phyloP scores from a whole-genome alignment of 2,329 filamentous ascomycete species.

The Aspergillus neotritici region DNA sequence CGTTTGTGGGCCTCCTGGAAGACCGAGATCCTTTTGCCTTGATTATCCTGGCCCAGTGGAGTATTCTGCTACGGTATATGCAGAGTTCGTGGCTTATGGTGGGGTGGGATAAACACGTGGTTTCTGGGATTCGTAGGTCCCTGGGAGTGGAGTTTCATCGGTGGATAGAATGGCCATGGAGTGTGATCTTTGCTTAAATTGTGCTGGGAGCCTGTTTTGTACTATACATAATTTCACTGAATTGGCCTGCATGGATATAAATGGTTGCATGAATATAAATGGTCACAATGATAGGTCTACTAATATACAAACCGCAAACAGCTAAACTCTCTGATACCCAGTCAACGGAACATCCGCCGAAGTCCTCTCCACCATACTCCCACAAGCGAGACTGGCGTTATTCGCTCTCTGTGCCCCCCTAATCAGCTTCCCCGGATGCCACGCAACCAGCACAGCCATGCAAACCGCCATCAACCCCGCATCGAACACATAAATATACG shows the following conservation, averaged over 20 bases:
- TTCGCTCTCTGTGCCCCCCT: slow-evolving; percentile 12
- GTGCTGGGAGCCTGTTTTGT: too few relatives aligned
- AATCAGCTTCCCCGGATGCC: slow-evolving; percentile 21
- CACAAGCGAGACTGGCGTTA: slow-evolving; percentile 11
- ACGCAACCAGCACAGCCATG: slow-evolving; percentile 18
- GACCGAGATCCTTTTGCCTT: slow-evolving; percentile 22
- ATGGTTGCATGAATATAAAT: too few relatives aligned
- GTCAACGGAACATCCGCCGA: slow-evolving; percentile 14
- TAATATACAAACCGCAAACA: too few relatives aligned
- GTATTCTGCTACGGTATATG: slow-evolving; percentile 28
- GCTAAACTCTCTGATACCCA: too few relatives aligned
- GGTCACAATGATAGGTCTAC: too few relatives aligned
- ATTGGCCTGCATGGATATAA: too few relatives aligned
- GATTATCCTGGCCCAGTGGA: slow-evolving; percentile 28
- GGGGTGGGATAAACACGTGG: slow-evolving; percentile 30
- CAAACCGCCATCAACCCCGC: slow-evolving; percentile 22
- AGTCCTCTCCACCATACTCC: slow-evolving; percentile 2
- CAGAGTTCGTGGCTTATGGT: slow-evolving; percentile 28
- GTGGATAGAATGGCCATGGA: slow-evolving; percentile 26
- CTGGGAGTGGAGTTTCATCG: slow-evolving; percentile 13
- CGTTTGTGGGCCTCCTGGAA: slow-evolving; percentile 22
- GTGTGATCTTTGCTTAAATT: too few relatives aligned
- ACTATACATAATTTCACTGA: too few relatives aligned
- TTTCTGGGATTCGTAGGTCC: slow-evolving; percentile 20
- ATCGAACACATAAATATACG: slow-evolving; percentile 31